Evolutionary conservation across 768 basidiomycete species (phyloP), one percentile per base, ranked within the genome.

Genomic region (Auricularia auricula-judae): DNA sequence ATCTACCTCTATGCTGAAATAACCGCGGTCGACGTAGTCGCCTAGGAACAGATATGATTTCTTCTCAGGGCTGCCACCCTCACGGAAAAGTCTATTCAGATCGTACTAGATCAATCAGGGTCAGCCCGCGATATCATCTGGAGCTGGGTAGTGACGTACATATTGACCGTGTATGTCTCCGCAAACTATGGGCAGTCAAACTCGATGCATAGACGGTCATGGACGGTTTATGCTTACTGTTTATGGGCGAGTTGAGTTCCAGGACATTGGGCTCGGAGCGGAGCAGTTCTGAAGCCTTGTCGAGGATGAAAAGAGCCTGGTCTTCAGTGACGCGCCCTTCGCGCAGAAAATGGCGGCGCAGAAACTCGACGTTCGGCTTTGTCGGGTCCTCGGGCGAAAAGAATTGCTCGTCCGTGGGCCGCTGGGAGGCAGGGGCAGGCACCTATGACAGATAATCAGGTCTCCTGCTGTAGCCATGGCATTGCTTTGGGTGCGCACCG

Each of bases 111-210:
- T 11, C 63, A 2, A 44, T 58, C 33, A 54, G 18, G 29, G 29
- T 29, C 29, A 29, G 29, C 29, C 29, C n/a, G 18, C 7, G 18
- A 18, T 18, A 29, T 54, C 18, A n/a, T 54, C n/a, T 18, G 29
- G 18, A 8, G n/a, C 53, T n/a, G 18, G 7, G 2, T 18, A 10
- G 29, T 68, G 44, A 78, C 78, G 68, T 2, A 42, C 39, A 42
- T 80, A 80, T 77, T 80, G 79, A 11, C 79, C 79, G 60, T 79
- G 79, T 16, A 80, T 78, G 69, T 80, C 79, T 21, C 79, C 79
- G 66, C 78, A 79, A 4, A 80, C 79, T 78, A 66, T 23, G 29
- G 29, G 29, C 2, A 29, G 29, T 29, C 29, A 29, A 29, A 29
- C 29, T 29, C 29, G 29, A 29, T 29, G 29, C 29, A 1, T 29